Percentiles rank a stretch among this genome's conserved stretches.
These are phyloP conservation scores for Debaryomyces nepalensis DNA, from an alignment of 1,139 yeast species.

Conservation along the genomic window DNA sequence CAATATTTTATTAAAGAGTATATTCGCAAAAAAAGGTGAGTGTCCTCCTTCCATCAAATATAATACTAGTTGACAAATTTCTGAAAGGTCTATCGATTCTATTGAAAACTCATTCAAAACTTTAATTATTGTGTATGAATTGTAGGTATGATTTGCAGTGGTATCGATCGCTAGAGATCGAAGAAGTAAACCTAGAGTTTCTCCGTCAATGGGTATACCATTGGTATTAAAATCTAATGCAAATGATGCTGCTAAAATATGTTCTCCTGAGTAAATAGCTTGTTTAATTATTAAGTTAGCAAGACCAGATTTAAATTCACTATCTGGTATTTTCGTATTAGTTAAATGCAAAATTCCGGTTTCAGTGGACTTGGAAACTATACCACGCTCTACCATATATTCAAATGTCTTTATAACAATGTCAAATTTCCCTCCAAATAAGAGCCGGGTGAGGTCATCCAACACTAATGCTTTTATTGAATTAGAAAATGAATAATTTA, in stretches of 20 bases:
- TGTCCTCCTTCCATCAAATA: conserved; percentile 14
- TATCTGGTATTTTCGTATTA: background rate
- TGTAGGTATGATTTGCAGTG: conserved; percentile 14
- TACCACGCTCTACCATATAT: conserved; percentile 6
- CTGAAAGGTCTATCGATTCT: conserved; percentile 15
- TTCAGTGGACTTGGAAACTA: background rate
- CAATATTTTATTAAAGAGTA: conserved; percentile 17
- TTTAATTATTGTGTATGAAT: conserved; percentile 15
- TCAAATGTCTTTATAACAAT: conserved; percentile 4
- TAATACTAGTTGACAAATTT: conserved; percentile 16
- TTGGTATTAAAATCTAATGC: conserved; percentile 15
- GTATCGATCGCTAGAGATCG: conserved; percentile 16
- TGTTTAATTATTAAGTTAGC: conserved; percentile 18
- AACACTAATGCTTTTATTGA: conserved; percentile 28
- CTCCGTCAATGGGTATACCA: conserved; percentile 10
- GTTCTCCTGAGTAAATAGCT: conserved; percentile 28
- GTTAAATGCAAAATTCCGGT: background rate
- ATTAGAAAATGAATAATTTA: conserved; percentile 22
- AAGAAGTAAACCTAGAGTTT: conserved; percentile 15
- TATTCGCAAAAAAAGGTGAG: conserved; percentile 23
- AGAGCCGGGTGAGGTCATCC: conserved; percentile 22
- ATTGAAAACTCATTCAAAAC: conserved; percentile 13
- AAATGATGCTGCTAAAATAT: conserved; percentile 28
- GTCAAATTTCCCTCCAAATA: conserved; percentile 14
- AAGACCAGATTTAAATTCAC: conserved; percentile 1